Conservation (phyloP, 2,329 filamentous ascomycete species). For the Dothistroma pini region DNA sequence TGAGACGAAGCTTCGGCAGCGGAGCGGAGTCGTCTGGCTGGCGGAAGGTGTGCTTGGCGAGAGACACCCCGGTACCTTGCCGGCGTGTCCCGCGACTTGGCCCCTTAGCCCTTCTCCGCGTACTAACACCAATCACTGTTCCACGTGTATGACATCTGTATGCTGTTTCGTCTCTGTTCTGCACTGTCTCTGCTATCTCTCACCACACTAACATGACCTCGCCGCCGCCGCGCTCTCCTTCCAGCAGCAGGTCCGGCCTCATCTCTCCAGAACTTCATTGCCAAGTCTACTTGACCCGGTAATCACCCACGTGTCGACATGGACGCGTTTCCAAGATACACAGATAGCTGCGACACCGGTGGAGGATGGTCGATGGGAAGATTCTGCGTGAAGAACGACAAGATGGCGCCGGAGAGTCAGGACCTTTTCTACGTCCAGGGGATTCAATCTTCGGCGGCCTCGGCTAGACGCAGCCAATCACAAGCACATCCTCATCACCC, state of each 20-base stretch:
- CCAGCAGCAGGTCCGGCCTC: neutral
- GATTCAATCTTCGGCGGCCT: too few relatives aligned
- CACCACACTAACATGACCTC: neutral
- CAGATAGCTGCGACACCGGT: neutral
- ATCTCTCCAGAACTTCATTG: neutral
- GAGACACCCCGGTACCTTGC: neutral
- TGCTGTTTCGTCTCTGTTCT: neutral
- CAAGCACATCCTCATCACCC: too few relatives aligned
- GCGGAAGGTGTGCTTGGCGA: neutral
- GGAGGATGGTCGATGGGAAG: neutral
- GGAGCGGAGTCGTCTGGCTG: neutral
- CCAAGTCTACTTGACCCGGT: neutral
- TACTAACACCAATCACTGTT: neutral
- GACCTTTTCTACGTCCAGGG: neutral
- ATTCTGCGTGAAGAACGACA: too few relatives aligned
- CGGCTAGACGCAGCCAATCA: too few relatives aligned
- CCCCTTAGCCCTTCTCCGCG: neutral
- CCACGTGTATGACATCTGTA: neutral
- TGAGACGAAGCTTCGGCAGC: neutral
- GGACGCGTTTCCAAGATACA: neutral
- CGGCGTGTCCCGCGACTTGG: neutral
- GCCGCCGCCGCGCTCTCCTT: neutral
- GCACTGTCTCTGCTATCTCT: neutral
- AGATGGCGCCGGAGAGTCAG: neutral
- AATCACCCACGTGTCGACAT: neutral